Conservation (phyloP, 148 eudicot species). For the Rhododendron molle region DNA sequence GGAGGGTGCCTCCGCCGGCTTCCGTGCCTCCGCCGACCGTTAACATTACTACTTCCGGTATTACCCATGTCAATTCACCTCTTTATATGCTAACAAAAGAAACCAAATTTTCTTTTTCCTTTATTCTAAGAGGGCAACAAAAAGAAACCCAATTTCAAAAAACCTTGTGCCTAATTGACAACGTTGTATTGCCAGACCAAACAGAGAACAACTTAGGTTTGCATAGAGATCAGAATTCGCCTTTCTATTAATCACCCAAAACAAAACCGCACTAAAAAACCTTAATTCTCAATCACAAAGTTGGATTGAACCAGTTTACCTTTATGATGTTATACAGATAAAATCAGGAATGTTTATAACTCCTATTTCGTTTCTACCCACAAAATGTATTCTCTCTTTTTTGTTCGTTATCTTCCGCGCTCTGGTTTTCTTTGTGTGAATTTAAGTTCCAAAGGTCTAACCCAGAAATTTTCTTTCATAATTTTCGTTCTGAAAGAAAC, state of each 20-base stretch:
- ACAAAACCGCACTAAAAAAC: neutral
- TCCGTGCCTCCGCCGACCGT: constrained; percentile 43
- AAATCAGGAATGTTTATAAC: neutral
- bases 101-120: neutral
- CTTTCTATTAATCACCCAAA: neutral
- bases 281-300: neutral
- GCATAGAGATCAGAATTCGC: neutral
- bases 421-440: neutral
- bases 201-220: neutral
- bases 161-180: neutral
- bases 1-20: constrained; percentile 37
- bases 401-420: neutral
- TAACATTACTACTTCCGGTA: constrained; percentile 40
- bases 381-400: too few relatives aligned
- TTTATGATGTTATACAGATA: neutral
- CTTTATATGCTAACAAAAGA: neutral
- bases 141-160: neutral
- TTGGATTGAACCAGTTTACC: neutral
- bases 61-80: constrained; percentile 54
- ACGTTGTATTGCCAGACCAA: neutral
- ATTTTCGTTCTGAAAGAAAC: neutral
- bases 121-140: neutral
- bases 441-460: neutral
- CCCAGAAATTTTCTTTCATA: neutral
- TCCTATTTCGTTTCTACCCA: neutral